These are phyloP conservation scores for Fusarium sp. DNA, from an alignment of 2,329 filamentous ascomycete genomes.

Conservation along the genomic window DNA sequence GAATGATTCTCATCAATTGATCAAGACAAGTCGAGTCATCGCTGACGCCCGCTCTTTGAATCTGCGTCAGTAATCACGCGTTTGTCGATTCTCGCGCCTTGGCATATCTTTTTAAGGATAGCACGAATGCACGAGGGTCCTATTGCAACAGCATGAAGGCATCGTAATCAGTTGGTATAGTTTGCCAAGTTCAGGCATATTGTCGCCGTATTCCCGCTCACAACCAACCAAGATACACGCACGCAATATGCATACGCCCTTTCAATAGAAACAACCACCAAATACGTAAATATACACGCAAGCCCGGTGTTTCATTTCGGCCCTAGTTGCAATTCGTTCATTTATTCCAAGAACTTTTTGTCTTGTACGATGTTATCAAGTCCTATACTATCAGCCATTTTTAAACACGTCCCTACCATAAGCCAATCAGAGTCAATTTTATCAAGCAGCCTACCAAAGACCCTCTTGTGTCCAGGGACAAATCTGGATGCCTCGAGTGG, in stretches of 20 bases:
- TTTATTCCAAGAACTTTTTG: slow-evolving; percentile 5
- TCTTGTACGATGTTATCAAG: slow-evolving; percentile 2
- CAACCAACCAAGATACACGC: slow-evolving; percentile 4
- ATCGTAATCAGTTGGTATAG: slow-evolving; percentile 4
- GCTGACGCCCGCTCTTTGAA: slow-evolving; percentile 24
- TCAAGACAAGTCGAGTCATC: slow-evolving; percentile 24
- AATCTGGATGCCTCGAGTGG: slow-evolving; percentile 30
- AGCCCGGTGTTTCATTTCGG: slow-evolving; percentile 30
- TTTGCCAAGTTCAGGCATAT: slow-evolving; percentile 11
- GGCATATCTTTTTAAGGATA: slow-evolving; percentile 17
- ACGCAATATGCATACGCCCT: slow-evolving; percentile 19
- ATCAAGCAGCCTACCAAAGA: slow-evolving; percentile 43
- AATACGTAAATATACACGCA: slow-evolving; percentile 38
- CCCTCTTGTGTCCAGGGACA: slow-evolving; percentile 22
- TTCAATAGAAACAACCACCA: slow-evolving; percentile 10
- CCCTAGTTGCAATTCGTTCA: slow-evolving; percentile 20
- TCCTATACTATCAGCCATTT: slow-evolving; percentile 2
- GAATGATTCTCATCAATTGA: neutral
- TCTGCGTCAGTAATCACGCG: slow-evolving; percentile 15
- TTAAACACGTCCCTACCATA: slow-evolving; percentile 4
- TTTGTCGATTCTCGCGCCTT: neutral
- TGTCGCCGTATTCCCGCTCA: neutral
- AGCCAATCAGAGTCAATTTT: slow-evolving; percentile 40
- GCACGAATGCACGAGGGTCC: neutral
- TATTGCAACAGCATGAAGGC: slow-evolving; percentile 14